Evolutionary conservation across 306 rosid species (phyloP).

Genomic region (Macrotyloma uniflorum): DNA sequence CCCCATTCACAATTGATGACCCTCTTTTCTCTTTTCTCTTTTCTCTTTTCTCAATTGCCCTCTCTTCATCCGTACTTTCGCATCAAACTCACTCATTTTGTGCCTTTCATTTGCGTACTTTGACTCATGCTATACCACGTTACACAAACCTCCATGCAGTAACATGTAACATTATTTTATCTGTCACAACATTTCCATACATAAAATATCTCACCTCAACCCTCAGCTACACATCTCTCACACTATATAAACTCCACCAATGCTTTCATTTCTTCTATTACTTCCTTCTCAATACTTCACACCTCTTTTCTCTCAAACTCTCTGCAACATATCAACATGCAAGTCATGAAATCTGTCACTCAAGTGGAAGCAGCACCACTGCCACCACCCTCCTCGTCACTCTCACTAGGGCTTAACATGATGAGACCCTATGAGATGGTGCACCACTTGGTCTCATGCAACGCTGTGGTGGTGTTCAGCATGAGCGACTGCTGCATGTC

Average conservation of each 20-base stretch:
- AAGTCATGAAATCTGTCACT: constrained; percentile 43
- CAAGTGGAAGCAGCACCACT: background rate
- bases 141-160: constrained; percentile 24
- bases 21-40: background rate
- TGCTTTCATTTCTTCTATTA: background rate
- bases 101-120: background rate
- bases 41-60: background rate
- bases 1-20: background rate
- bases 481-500: constrained; percentile 75
- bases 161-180: background rate
- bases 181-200: background rate
- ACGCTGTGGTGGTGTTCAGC: constrained; percentile 81
- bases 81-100: constrained; percentile 12
- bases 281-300: background rate
- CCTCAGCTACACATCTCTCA: background rate
- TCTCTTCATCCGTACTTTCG: background rate
- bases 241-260: background rate
- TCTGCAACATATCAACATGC: constrained; percentile 27
- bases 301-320: too few relatives aligned
- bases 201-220: constrained; percentile 6
- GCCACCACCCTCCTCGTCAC: background rate
- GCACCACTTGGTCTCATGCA: constrained; percentile 55
- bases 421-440: constrained; percentile 53
- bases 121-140: background rate
- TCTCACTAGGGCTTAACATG: background rate